Conservation (phyloP, 2,329 filamentous ascomycete genomes). For the Byssochlamys sp. region DNA sequence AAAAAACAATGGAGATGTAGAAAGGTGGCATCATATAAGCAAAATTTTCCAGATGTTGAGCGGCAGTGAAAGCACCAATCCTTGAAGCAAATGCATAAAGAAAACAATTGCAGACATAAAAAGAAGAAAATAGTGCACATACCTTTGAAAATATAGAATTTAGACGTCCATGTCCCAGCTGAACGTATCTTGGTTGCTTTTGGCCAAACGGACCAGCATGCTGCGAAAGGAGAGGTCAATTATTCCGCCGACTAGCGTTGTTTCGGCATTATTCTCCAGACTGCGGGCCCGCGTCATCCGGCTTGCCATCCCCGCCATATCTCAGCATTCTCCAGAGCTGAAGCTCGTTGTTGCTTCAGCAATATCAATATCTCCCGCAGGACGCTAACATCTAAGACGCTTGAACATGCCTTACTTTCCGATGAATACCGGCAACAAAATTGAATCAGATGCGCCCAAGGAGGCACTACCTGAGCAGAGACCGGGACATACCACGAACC, state of each 20-base stretch:
- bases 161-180: not conserved
- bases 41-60: not conserved
- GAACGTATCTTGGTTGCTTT: not conserved
- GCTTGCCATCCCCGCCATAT: not conserved
- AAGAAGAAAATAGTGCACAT: not conserved
- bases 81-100: not conserved
- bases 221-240: not conserved
- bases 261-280: not conserved
- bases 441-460: slow-evolving; percentile 7
- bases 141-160: not conserved
- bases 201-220: not conserved
- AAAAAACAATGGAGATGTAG: not conserved
- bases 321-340: not conserved
- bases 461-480: slow-evolving; percentile 1
- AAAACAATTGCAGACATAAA: not conserved
- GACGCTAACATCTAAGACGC: not conserved
- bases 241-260: not conserved
- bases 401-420: slow-evolving; percentile 29
- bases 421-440: slow-evolving; percentile 19
- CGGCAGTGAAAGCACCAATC: not conserved
- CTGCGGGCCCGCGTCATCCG: not conserved
- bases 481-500: slow-evolving; percentile 15
- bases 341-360: slow-evolving; percentile 3
- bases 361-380: not conserved
- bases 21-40: not conserved